Conservation (phyloP, 768 basidiomycete genomes). For the Boletus pseudo-olivaceus region DNA sequence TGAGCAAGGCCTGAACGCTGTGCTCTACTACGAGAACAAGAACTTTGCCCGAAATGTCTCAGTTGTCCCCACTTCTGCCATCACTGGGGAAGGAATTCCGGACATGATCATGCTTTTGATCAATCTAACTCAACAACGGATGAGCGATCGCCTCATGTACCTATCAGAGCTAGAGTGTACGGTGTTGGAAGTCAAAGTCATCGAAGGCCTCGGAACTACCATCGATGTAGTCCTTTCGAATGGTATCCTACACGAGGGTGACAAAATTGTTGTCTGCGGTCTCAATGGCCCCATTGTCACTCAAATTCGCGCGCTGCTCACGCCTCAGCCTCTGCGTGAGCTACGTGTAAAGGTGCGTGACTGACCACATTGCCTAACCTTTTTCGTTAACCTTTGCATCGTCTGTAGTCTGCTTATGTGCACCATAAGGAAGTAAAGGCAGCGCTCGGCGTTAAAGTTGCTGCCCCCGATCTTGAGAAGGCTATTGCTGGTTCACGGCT, state of each 20-base stretch:
- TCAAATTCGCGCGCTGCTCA: conserved; percentile 88
- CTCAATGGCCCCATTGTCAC: conserved; percentile 97
- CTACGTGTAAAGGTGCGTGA: conserved; percentile 83
- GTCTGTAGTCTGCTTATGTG: conserved; percentile 80
- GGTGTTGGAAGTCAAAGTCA: conserved; percentile 96
- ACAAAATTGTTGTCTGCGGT: conserved; percentile 94
- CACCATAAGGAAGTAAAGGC: conserved; percentile 98
- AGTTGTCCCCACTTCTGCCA: conserved; percentile 94
- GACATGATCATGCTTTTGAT: conserved; percentile 99
- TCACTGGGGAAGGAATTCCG: conserved; percentile 97
- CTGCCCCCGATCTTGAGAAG: conserved; percentile 93
- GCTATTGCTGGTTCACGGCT: conserved; percentile 96
- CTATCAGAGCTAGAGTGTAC: conserved; percentile 96
- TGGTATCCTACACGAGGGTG: conserved; percentile 87
- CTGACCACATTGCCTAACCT: not conserved
- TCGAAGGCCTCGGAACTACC: conserved; percentile 96
- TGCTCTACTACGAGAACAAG: conserved; percentile 97
- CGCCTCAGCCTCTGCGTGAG: conserved; percentile 94
- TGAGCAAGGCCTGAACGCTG: conserved; percentile 95
- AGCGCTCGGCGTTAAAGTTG: conserved; percentile 92
- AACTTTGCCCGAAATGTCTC: conserved; percentile 92
- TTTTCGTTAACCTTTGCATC: conserved; percentile 2
- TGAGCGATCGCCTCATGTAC: conserved; percentile 98
- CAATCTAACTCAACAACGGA: conserved; percentile 95
- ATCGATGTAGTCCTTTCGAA: conserved; percentile 97